Conservation (phyloP, 805 yeast genomes). For the Metschnikowia aberdeeniae region DNA sequence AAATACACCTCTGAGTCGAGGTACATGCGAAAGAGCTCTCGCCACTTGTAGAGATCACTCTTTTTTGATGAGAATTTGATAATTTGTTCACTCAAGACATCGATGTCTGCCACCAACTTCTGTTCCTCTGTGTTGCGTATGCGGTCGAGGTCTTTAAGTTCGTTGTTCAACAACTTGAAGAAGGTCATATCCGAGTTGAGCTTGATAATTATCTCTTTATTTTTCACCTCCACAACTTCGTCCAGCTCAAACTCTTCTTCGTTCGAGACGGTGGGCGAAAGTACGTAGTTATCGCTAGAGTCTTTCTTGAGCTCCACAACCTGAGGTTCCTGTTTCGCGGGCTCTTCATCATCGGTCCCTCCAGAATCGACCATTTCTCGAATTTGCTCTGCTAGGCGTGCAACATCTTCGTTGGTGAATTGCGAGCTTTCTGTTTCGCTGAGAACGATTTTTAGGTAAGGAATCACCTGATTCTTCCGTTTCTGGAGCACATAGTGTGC, state of each 20-base stretch:
- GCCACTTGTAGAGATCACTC: slow-evolving; percentile 63
- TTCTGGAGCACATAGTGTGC: slow-evolving; percentile 41
- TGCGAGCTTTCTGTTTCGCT: slow-evolving; percentile 26
- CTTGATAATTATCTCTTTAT: slow-evolving; percentile 39
- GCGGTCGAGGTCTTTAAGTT: slow-evolving; percentile 45
- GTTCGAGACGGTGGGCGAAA: slow-evolving; percentile 24
- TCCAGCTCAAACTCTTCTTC: slow-evolving; percentile 3
- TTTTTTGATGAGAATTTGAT: slow-evolving; percentile 29
- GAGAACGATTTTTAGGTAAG: slow-evolving; percentile 36
- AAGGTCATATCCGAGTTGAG: slow-evolving; percentile 56
- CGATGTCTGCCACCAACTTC: slow-evolving; percentile 41
- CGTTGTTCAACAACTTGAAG: slow-evolving; percentile 54
- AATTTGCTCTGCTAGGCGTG: slow-evolving; percentile 26
- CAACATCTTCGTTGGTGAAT: slow-evolving; percentile 29
- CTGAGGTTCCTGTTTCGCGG: slow-evolving; percentile 7
- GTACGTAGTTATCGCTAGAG: slow-evolving; percentile 23
- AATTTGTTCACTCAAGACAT: slow-evolving; percentile 31
- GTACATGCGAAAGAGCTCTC: slow-evolving; percentile 61
- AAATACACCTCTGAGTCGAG: slow-evolving; percentile 65
- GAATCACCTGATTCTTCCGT: slow-evolving; percentile 26
- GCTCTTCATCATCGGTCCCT: slow-evolving; percentile 19
- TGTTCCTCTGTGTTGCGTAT: slow-evolving; percentile 42
- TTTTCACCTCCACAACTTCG: slow-evolving; percentile 13
- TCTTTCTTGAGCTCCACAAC: slow-evolving; percentile 29
- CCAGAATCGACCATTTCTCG: slow-evolving; percentile 25